A percentile compares a stretch with the other conserved stretches of the same genome.
Conservation (phyloP, 1,284 basidiomycete species). For the Ganoderma leucocontextum region DNA sequence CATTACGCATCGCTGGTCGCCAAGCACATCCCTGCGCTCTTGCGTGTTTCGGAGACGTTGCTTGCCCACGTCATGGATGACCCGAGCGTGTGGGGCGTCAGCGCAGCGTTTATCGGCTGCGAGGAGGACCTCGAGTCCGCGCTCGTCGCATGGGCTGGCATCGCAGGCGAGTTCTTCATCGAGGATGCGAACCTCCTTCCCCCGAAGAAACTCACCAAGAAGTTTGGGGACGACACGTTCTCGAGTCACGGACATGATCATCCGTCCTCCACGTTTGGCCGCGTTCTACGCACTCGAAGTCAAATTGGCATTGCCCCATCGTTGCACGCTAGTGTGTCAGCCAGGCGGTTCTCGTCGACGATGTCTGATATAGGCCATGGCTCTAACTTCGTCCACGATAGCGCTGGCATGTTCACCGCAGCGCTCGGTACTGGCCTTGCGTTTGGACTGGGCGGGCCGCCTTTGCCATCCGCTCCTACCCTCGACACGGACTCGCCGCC, state of each 20-base stretch:
- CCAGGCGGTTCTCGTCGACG: slow-evolving; percentile 27
- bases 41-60: slow-evolving; percentile 56
- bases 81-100: slow-evolving; percentile 68
- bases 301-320: slow-evolving; percentile 33
- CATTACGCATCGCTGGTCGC: slow-evolving; percentile 63
- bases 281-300: slow-evolving; percentile 31
- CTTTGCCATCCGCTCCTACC: slow-evolving; percentile 6
- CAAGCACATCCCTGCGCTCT: slow-evolving; percentile 57
- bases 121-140: slow-evolving; percentile 63
- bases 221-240: slow-evolving; percentile 31
- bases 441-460: slow-evolving; percentile 36
- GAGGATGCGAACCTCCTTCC: slow-evolving; percentile 38
- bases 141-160: slow-evolving; percentile 68
- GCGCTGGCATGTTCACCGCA: slow-evolving; percentile 42
- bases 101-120: slow-evolving; percentile 61
- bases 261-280: slow-evolving; percentile 17
- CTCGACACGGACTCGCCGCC: slow-evolving; percentile 12
- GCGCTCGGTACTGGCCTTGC: slow-evolving; percentile 43
- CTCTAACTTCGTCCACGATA: slow-evolving; percentile 15
- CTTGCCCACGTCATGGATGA: slow-evolving; percentile 60
- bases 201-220: slow-evolving; percentile 30
- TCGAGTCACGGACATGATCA: slow-evolving; percentile 22
- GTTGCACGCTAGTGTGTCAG: slow-evolving; percentile 24
- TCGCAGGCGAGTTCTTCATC: slow-evolving; percentile 66
- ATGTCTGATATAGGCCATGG: slow-evolving; percentile 30